Evolutionary conservation across 1,139 yeast species (phyloP).

Genomic region (Zygotorulaspora mrakii): DNA sequence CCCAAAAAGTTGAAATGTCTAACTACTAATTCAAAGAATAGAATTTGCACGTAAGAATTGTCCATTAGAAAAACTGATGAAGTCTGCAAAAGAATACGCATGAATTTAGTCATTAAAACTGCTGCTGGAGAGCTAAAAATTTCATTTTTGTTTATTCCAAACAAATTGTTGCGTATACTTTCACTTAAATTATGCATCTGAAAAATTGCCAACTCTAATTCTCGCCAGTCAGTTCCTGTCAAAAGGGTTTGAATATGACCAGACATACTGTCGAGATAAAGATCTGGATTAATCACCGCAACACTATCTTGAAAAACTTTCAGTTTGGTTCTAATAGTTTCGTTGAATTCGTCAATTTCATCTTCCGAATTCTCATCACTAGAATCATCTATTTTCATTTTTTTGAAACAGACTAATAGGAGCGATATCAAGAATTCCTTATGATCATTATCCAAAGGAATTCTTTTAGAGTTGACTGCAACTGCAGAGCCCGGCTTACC

Average conservation of each 20-base stretch:
- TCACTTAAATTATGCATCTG: slow-evolving; percentile 80
- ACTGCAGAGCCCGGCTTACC: slow-evolving; percentile 39
- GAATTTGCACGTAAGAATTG: slow-evolving; percentile 76
- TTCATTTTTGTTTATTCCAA: slow-evolving; percentile 63
- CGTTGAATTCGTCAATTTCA: slow-evolving; percentile 70
- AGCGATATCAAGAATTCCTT: slow-evolving; percentile 56
- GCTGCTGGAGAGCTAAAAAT: slow-evolving; percentile 61
- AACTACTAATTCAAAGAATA: slow-evolving; percentile 79
- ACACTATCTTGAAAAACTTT: slow-evolving; percentile 81
- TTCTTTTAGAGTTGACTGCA: slow-evolving; percentile 36
- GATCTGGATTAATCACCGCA: slow-evolving; percentile 67
- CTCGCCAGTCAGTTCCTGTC: slow-evolving; percentile 60
- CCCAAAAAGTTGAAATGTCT: slow-evolving; percentile 70
- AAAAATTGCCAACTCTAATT: slow-evolving; percentile 78
- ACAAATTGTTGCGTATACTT: slow-evolving; percentile 66
- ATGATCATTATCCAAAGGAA: slow-evolving; percentile 40
- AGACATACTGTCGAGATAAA: slow-evolving; percentile 69
- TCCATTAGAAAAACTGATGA: slow-evolving; percentile 48
- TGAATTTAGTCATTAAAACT: slow-evolving; percentile 48
- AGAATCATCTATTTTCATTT: slow-evolving; percentile 75
- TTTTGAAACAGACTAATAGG: slow-evolving; percentile 65
- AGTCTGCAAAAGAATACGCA: slow-evolving; percentile 46
- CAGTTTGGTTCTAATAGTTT: slow-evolving; percentile 62
- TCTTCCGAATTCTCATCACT: slow-evolving; percentile 70
- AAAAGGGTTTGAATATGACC: slow-evolving; percentile 59